Base-by-base conservation (phyloP, 306 rosid species). In the Cucurbita moschata region DNA sequence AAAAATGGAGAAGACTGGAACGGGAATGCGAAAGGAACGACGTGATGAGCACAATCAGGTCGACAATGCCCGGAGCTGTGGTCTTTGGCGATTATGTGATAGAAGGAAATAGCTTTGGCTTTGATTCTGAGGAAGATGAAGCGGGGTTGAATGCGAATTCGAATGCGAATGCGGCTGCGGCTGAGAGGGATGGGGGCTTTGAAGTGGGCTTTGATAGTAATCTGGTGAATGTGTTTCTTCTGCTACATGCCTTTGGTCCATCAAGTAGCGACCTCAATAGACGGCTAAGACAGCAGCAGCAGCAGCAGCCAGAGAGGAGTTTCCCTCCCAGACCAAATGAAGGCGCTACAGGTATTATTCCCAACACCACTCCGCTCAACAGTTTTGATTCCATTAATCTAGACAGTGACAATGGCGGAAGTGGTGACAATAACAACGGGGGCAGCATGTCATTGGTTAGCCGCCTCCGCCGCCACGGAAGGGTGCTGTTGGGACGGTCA, bases 1-100 rank as follows among this genome's bases (percentile, higher is more conserved):
- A 89, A 80, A 95, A 89, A 76, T 95, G 99, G 99, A 86, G 93
- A 83, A 86, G 93, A 85, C 96, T 95, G 42, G 97, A 91, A 81
- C 88, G 95, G 79, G 97, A 95, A 81, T 91, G 88, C 38, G 99
- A 95, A 75, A 85, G 88, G 21, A 91, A 95, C 74, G 99, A 95
- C 79, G 97, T 89, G 79, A 91, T 95, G 78, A 95, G 99, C 86
- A 91, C 97, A 67, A 88, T 95, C 64, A 87, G 87, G 65, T 89
- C 97, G 30, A 74, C 97, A 73, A 89, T 87, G 81, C 99, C 99
- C 0, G 97, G 97, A 66, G 96, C 99, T 71, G 85, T 91, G 86
- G 87, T 95, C 54, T 88, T 87, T 10, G 99, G 99, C 50, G 99
- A 95, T 80, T 95, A 95, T 62, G 96, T 95, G 50, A 86, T 95